Evolutionary conservation across 768 basidiomycete species (phyloP).

Genomic region (Panus rudis): DNA sequence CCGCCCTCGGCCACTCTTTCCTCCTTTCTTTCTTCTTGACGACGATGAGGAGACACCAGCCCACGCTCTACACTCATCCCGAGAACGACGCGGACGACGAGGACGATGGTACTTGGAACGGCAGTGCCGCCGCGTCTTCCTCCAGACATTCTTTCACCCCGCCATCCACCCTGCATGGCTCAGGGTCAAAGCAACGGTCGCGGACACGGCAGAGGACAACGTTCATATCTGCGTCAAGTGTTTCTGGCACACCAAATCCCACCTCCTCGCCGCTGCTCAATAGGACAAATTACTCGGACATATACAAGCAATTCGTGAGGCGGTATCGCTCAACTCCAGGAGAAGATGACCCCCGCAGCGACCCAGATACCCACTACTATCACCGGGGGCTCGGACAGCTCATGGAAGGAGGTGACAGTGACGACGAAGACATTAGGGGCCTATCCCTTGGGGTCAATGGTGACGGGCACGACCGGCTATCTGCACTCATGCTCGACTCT

Average conservation of each 20-base stretch:
- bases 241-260: slow-evolving; percentile 23
- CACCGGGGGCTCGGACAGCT: slow-evolving; percentile 64
- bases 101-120: slow-evolving; percentile 40
- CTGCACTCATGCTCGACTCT: slow-evolving; percentile 48
- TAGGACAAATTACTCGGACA: slow-evolving; percentile 42
- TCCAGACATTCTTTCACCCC: slow-evolving; percentile 19
- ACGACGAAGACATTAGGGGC: slow-evolving; percentile 60
- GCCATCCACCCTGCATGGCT: slow-evolving; percentile 12
- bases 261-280: slow-evolving; percentile 22
- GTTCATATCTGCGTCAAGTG: too few relatives aligned
- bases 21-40: slow-evolving; percentile 6
- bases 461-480: slow-evolving; percentile 44
- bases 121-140: slow-evolving; percentile 12
- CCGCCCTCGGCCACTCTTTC: background rate
- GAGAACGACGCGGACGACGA: slow-evolving; percentile 47
- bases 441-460: slow-evolving; percentile 34
- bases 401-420: slow-evolving; percentile 64
- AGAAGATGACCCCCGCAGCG: slow-evolving; percentile 64
- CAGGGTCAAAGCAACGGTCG: slow-evolving; percentile 17
- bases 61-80: slow-evolving; percentile 61
- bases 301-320: slow-evolving; percentile 76
- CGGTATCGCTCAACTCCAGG: slow-evolving; percentile 64
- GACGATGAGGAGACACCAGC: slow-evolving; percentile 51
- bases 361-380: slow-evolving; percentile 81
- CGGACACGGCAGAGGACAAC: slow-evolving; percentile 22